Percentiles rank a stretch among this genome's conserved stretches.
These are phyloP conservation scores for Parafenestella ontariensis DNA, from an alignment of 2,329 filamentous ascomycete genomes.

Conservation along the genomic window DNA sequence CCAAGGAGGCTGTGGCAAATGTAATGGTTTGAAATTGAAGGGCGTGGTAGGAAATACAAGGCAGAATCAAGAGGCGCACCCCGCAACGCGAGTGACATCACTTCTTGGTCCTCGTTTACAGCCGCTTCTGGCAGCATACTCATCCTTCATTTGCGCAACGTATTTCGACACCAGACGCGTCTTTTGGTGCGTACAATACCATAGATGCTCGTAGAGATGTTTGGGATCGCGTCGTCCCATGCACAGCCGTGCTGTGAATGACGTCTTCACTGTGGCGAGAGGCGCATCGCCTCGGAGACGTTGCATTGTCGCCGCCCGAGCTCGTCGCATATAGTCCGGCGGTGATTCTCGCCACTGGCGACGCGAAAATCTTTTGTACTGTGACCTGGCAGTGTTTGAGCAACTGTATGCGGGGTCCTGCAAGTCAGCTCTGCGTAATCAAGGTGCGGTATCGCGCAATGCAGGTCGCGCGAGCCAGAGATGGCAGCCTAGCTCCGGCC, in stretches of 20 bases:
- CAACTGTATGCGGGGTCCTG: constrained; percentile 7
- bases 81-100: neutral
- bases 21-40: neutral
- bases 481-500: neutral
- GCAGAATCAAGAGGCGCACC: neutral
- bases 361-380: no score
- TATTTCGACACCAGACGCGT: neutral
- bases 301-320: neutral
- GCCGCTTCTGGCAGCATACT: neutral
- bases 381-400: neutral
- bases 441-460: constrained; percentile 12
- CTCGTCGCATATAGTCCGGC: neutral
- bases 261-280: constrained; percentile 1
- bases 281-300: no score
- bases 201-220: neutral
- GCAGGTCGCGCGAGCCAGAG: no score
- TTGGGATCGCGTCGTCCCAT: neutral
- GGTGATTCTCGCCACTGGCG: constrained; percentile 21
- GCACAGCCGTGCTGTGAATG: neutral
- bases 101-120: neutral
- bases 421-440: constrained; percentile 19
- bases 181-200: no score
- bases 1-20: neutral
- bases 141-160: neutral
- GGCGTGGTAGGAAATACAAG: no score